Evolutionary conservation across 805 yeast genomes (phyloP).

Genomic region (Sugiyamaella chiloensis): DNA sequence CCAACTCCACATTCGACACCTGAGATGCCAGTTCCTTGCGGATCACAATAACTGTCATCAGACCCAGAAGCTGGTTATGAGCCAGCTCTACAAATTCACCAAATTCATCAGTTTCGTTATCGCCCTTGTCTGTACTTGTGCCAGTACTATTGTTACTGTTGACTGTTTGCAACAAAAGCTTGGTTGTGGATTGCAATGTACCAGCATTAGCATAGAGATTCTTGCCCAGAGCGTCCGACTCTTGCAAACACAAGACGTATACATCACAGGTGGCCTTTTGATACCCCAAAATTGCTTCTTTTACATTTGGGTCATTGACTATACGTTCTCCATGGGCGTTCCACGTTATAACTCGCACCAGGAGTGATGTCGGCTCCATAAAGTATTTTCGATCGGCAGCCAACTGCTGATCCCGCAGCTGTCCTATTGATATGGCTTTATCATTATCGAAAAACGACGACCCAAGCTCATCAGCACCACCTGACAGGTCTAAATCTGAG

Average conservation of each 20-base stretch:
- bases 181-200: constrained; percentile 29
- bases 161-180: constrained; percentile 25
- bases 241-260: constrained; percentile 48
- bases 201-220: constrained; percentile 33
- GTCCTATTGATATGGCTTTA: constrained; percentile 14
- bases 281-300: not conserved
- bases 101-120: too few relatives aligned
- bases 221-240: constrained; percentile 46
- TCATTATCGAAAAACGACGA: too few relatives aligned
- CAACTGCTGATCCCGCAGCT: constrained; percentile 15
- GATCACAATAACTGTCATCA: constrained; percentile 47
- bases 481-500: constrained; percentile 16
- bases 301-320: constrained; percentile 16
- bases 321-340: constrained; percentile 31
- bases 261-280: constrained; percentile 24
- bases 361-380: constrained; percentile 21
- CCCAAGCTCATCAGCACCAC: too few relatives aligned
- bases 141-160: too few relatives aligned
- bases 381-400: constrained; percentile 6
- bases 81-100: constrained; percentile 37
- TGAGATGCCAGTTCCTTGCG: constrained; percentile 35
- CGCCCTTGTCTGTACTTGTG: constrained; percentile 8
- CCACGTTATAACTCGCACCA: constrained; percentile 31
- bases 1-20: constrained; percentile 39
- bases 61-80: constrained; percentile 50